Conservation (phyloP, 164 flowering plant species). For the Vitis amurensis region DNA sequence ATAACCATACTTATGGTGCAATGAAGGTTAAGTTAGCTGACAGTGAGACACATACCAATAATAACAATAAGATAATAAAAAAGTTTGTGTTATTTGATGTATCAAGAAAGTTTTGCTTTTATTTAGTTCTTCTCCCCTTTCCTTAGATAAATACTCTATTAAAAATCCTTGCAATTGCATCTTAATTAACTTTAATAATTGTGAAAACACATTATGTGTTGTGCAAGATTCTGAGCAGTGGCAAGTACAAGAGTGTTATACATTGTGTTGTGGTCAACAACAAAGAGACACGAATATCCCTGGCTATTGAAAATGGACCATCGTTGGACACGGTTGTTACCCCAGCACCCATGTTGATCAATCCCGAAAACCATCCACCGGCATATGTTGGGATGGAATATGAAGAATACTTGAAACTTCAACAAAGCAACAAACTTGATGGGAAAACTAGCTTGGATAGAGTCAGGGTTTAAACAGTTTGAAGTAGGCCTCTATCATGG, state of each 20-base stretch:
- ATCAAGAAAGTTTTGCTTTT: too few species aligned
- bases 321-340: constrained; percentile 40
- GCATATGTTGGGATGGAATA: constrained; percentile 49
- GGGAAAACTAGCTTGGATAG: constrained; percentile 41
- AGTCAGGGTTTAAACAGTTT: constrained; percentile 10
- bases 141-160: too few species aligned
- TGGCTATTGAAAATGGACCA: constrained; percentile 55
- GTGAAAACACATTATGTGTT: not conserved
- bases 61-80: too few species aligned
- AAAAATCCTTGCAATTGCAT: too few species aligned
- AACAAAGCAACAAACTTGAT: constrained; percentile 41
- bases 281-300: constrained; percentile 43
- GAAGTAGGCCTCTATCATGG: too few species aligned
- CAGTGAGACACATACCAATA: too few species aligned
- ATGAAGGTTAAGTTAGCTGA: too few species aligned
- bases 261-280: constrained; percentile 62
- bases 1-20: too few species aligned
- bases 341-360: constrained; percentile 40
- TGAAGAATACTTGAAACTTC: constrained; percentile 48
- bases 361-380: constrained; percentile 24
- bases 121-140: too few species aligned
- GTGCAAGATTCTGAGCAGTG: constrained; percentile 62
- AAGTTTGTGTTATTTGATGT: too few species aligned
- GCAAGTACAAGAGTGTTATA: constrained; percentile 60
- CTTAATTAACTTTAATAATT: not conserved